Percentiles rank a stretch among this genome's conserved stretches.
These are phyloP conservation scores for Cudoniella acicularis DNA, from an alignment of 495 filamentous ascomycete species.

Conservation along the genomic window DNA sequence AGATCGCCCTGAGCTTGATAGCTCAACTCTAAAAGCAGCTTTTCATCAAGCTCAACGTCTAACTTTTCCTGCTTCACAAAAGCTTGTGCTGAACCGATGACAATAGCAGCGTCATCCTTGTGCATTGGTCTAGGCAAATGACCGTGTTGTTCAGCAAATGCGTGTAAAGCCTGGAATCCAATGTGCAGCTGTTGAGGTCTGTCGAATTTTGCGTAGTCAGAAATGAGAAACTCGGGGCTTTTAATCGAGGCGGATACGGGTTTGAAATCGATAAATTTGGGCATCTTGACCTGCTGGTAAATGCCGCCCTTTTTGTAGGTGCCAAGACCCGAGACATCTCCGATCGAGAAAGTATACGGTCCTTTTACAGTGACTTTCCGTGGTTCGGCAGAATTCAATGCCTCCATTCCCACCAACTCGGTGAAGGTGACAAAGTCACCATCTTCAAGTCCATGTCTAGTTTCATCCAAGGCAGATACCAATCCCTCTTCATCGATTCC, in stretches of 20 bases:
- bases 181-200: conserved; percentile 87
- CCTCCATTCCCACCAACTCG: conserved; percentile 92
- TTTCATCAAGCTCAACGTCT: conserved; percentile 81
- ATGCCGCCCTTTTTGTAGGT: conserved; percentile 83
- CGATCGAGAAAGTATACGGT: conserved; percentile 96
- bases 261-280: conserved; percentile 89
- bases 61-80: conserved; percentile 68
- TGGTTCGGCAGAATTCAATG: conserved; percentile 74
- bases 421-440: conserved; percentile 94
- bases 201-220: conserved; percentile 97
- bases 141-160: conserved; percentile 68
- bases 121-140: conserved; percentile 79
- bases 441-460: conserved; percentile 91
- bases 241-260: conserved; percentile 68
- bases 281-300: conserved; percentile 96
- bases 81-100: conserved; percentile 66
- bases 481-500: conserved; percentile 82
- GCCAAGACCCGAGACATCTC: conserved; percentile 83
- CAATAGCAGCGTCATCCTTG: conserved; percentile 74
- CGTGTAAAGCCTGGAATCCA: conserved; percentile 88
- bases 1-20: conserved; percentile 95
- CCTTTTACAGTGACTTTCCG: conserved; percentile 91
- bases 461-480: conserved; percentile 94
- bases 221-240: conserved; percentile 84
- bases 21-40: conserved; percentile 87